Conservation (phyloP, 306 rosid species). For the Fagus crenata region DNA sequence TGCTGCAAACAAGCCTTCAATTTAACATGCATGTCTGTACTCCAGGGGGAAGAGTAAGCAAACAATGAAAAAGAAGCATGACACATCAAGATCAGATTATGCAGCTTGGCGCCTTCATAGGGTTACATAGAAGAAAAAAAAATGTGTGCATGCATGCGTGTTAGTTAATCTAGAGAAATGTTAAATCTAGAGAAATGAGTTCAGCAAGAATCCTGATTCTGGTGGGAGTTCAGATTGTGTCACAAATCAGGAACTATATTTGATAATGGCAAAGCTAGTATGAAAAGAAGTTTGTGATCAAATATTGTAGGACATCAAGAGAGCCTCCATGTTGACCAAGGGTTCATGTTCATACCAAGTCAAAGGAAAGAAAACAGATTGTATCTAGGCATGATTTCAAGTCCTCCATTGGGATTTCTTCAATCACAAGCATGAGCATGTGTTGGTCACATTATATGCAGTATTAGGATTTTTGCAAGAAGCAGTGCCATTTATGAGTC, state of each 20-base stretch:
- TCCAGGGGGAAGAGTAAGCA: too few species aligned
- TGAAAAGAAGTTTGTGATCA: not conserved
- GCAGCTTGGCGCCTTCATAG: not conserved
- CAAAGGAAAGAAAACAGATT: not conserved
- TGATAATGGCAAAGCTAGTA: too few species aligned
- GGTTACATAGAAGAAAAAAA: too few species aligned
- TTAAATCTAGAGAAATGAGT: slow-evolving; percentile 5
- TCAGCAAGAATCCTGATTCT: not conserved
- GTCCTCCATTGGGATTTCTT: not conserved
- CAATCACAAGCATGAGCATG: too few species aligned
- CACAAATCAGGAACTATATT: too few species aligned
- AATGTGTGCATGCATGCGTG: too few species aligned
- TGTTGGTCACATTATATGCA: too few species aligned
- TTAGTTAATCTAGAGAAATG: not conserved
- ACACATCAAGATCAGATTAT: not conserved
- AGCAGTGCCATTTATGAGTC: too few species aligned
- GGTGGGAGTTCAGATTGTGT: not conserved
- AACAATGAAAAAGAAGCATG: too few species aligned
- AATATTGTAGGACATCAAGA: not conserved
- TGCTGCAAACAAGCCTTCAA: not conserved
- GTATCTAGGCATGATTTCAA: not conserved
- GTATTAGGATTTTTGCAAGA: too few species aligned
- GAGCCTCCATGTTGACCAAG: not conserved
- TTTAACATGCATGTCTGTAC: not conserved
- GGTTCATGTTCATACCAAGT: not conserved